Evolutionary conservation across 2,329 filamentous ascomycete species (phyloP), one percentile per base, ranked within the genome.

Genomic region (Helicocarpus griseus): DNA sequence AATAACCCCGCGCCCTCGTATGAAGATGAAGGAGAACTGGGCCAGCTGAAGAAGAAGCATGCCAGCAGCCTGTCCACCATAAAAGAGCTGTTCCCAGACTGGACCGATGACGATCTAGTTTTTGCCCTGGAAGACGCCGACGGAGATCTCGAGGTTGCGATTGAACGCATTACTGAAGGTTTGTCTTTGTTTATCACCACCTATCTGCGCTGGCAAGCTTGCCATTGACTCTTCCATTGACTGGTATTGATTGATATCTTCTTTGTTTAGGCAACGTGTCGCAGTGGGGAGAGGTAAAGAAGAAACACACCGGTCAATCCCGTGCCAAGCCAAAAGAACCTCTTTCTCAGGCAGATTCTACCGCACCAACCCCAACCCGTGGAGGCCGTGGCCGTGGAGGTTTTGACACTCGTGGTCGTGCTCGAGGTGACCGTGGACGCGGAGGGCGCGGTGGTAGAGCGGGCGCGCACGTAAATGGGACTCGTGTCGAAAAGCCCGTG

Each of bases 61-160:
- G 80, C 86, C 64, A 75, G 76, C 64, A 87, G 91, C 74, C 80
- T 95, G 62, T 77, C 77, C 56, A 82, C 85, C 63, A 83, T 98
- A 68, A 89, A 88, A 74, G 90, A 95, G 70, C 84, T 97, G 75
- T 96, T 95, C 75, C 83, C 88, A 54, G 86, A 89, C 71, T 97
- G 91, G 93, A 91, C 89, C 61, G 88, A 95, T 65, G 88, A 90
- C 69, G 91, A 97, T 69, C 82, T 97, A 57, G 82, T 97, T 58
- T 93, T 93, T 69, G 90, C 90, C 56, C 78, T 98, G 54, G 83
- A 95, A 70, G 93, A 98, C 76, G 72, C 72, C 44, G 67, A 74
- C 54, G 73, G 73, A 56, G 71, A 74, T 57, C 65, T 75, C 35
- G 69, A 74, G 57, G 67, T 66, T 54, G 73, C 73, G 57, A 72